Percentiles rank a stretch among this genome's conserved stretches.
phyloP scores from a whole-genome alignment of 2,329 filamentous ascomycete species.

The Thelonectria olida region DNA sequence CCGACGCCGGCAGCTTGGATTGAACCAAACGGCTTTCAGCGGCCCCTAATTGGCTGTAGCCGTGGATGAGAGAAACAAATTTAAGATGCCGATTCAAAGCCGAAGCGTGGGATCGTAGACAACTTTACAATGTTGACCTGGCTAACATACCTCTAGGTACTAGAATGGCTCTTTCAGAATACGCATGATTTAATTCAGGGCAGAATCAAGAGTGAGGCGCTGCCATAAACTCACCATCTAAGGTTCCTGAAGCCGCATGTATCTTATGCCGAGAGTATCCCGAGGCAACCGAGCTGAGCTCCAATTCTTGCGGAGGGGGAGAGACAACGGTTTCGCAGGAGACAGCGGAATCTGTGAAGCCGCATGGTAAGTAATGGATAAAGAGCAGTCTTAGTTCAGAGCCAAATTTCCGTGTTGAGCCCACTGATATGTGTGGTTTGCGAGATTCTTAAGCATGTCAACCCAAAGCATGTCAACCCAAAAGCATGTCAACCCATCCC shows the following conservation, averaged over 20 bases:
- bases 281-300: constrained; percentile 29
- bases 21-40: constrained; percentile 13
- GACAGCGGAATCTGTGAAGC: neutral
- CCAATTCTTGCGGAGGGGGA: neutral
- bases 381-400: too few relatives aligned
- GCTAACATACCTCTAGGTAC: neutral
- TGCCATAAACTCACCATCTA: neutral
- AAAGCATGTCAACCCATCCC: too few relatives aligned
- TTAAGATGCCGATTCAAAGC: constrained; percentile 28
- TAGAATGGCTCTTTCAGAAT: neutral
- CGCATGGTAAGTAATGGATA: too few relatives aligned
- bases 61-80: constrained; percentile 15
- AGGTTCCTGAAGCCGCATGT: neutral
- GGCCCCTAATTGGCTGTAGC: constrained; percentile 27
- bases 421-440: too few relatives aligned
- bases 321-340: neutral
- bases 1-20: constrained; percentile 32
- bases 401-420: too few relatives aligned
- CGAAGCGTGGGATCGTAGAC: constrained; percentile 1
- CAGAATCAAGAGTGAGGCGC: neutral
- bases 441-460: too few relatives aligned
- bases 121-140: neutral
- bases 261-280: constrained; percentile 40
- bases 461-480: too few relatives aligned
- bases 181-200: neutral